These are phyloP conservation scores for Chlorophyllum brunneum DNA, from an alignment of 768 basidiomycete genomes.

Conservation along the genomic window DNA sequence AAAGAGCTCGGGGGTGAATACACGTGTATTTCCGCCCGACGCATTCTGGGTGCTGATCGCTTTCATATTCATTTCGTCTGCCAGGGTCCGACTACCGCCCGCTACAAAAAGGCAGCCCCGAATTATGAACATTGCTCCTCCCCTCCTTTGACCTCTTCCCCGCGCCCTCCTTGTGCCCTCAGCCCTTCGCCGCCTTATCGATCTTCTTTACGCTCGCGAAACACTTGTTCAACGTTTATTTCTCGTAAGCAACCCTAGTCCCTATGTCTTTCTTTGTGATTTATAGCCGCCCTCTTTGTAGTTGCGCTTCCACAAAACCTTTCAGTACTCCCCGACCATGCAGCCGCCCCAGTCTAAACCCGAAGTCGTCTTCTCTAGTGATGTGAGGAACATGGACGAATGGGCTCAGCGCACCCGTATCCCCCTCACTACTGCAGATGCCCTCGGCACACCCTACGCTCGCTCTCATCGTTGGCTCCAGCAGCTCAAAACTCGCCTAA, in stretches of 20 bases:
- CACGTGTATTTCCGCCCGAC: constrained; percentile 77
- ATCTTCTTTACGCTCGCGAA: constrained; percentile 8
- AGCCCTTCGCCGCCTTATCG: constrained; percentile 21
- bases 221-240: background rate
- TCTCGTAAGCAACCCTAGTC: constrained; percentile 13
- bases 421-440: constrained; percentile 79
- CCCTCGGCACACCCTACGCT: constrained; percentile 76
- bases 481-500: constrained; percentile 55
- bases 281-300: constrained; percentile 12
- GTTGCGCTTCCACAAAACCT: constrained; percentile 6
- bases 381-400: constrained; percentile 77
- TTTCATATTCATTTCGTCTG: constrained; percentile 49
- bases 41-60: constrained; percentile 36
- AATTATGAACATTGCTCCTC: constrained; percentile 24
- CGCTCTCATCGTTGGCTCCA: constrained; percentile 76
- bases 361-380: constrained; percentile 75
- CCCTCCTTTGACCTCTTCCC: constrained; percentile 24
- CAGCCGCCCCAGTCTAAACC: constrained; percentile 29
- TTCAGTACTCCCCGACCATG: constrained; percentile 21
- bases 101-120: constrained; percentile 39
- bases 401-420: constrained; percentile 80
- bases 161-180: constrained; percentile 20
- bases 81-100: constrained; percentile 43
- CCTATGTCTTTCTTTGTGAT: constrained; percentile 8
- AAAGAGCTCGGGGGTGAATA: constrained; percentile 55